These are phyloP conservation scores for Mollisia scopiformis DNA, from an alignment of 2,329 filamentous ascomycete genomes.

Conservation along the genomic window DNA sequence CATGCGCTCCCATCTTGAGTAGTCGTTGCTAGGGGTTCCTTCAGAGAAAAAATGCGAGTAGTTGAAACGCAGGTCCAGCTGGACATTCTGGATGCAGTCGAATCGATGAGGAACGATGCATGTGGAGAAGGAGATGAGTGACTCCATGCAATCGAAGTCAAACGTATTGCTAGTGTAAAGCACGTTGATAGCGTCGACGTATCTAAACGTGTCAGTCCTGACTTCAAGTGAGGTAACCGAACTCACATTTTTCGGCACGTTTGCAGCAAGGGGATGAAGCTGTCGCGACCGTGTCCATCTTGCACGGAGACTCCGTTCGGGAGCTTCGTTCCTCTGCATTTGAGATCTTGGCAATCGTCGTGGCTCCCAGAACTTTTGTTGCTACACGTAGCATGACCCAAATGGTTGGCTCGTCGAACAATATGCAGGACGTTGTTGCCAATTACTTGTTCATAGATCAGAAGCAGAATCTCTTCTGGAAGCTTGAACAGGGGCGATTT, in stretches of 20 bases:
- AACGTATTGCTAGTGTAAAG: slow-evolving; percentile 31
- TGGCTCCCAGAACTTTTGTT: not conserved
- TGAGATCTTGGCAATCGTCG: slow-evolving; percentile 13
- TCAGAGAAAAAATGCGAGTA: slow-evolving; percentile 14
- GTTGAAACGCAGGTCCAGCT: slow-evolving; percentile 23
- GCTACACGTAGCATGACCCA: slow-evolving; percentile 21
- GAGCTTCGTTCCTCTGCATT: slow-evolving; percentile 25
- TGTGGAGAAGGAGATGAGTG: slow-evolving; percentile 25
- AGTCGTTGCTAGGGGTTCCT: slow-evolving; percentile 18
- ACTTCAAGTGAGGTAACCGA: not conserved
- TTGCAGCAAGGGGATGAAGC: slow-evolving; percentile 21
- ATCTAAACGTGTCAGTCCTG: slow-evolving; percentile 15
- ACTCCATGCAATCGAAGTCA: slow-evolving; percentile 30
- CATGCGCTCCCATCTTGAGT: slow-evolving; percentile 24
- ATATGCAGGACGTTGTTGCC: slow-evolving; percentile 22
- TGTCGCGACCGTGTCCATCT: slow-evolving; percentile 1
- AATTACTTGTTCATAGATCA: slow-evolving; percentile 24
- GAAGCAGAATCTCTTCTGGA: slow-evolving; percentile 13
- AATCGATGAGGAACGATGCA: slow-evolving; percentile 27
- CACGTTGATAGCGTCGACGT: slow-evolving; percentile 26
- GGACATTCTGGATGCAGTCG: slow-evolving; percentile 24
- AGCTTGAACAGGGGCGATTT: slow-evolving; percentile 17
- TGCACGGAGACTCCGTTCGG: slow-evolving; percentile 14
- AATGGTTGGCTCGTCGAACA: slow-evolving; percentile 13
- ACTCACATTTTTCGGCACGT: slow-evolving; percentile 29